Evolutionary conservation across 495 filamentous ascomycete genomes (phyloP), one percentile per base, ranked within the genome.

Genomic region (Aspergillus cristatus): DNA sequence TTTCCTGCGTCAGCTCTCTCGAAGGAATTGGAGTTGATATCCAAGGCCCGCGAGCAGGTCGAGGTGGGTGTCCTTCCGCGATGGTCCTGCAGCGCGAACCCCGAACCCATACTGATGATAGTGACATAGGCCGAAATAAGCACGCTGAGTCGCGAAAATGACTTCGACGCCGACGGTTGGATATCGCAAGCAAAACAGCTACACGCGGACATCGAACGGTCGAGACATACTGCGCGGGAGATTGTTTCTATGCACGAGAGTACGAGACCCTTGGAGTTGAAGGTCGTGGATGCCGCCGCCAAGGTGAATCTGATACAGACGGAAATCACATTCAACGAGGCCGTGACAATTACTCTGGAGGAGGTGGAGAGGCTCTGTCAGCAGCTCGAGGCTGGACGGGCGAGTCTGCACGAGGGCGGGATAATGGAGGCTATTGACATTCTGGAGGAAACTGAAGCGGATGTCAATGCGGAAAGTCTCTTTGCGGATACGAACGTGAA

Each of bases 121-220:
- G n/a, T n/a, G n/a, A n/a, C 28, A 45, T 46, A 87, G 82, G 65
- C 67, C 38, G 77, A 86, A 41, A 81, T 95, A 28, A 80, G 77
- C 36, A 56, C 64, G 16, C 69, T 85, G 28, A 90, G 86, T 65
- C 73, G 75, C 28, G 75, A 82, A 32, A 81, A 76, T 28, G 78
- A 79, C 30, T 75, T 81, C 14, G 83, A 91, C 50, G 79, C 91
- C 45, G 80, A 86, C 50, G 68, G 76, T 42, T 96, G 89, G 89
- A 82, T 91, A 38, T 57, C 68, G 14, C 84, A 89, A 55, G 86
- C 87, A 22, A 82, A 82, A 54, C 76, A 81, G 35, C 75, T 94
- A n/a, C 82, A 86, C 50, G 69, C 73, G 20, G 89, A 94, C 47
- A 84, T 96, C 41, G 71, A 83, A 47, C 70, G 70, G 24, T 83